Percentiles rank a stretch among this genome's conserved stretches.
Conservation (phyloP, 2,329 filamentous ascomycete genomes). For the Coniosporium tulheliwenetii region DNA sequence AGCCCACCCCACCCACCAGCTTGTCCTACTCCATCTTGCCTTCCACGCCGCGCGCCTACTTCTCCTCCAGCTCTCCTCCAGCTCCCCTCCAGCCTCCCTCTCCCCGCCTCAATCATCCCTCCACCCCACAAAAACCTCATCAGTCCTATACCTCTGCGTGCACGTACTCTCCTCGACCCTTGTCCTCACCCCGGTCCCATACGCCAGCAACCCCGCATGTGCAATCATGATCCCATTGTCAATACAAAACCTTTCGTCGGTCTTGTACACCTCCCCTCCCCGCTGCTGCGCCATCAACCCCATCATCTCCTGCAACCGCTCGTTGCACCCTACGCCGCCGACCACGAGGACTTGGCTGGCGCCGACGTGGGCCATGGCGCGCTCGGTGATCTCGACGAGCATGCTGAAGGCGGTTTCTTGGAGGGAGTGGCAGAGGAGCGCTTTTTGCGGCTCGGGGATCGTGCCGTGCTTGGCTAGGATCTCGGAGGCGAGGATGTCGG, state of each 20-base stretch:
- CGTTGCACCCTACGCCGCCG: conserved; percentile 89
- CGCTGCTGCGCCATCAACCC: conserved; percentile 80
- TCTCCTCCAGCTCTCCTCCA: too few species aligned
- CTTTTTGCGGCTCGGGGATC: conserved; percentile 43
- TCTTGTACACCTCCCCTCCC: conserved; percentile 82
- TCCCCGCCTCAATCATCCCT: conserved; percentile 14
- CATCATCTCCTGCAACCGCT: conserved; percentile 97
- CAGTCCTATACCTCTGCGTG: conserved; percentile 34
- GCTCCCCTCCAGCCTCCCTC: too few species aligned
- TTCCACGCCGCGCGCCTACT: too few species aligned
- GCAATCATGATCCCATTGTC: conserved; percentile 99
- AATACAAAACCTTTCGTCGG: conserved; percentile 94
- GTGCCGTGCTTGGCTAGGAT: conserved; percentile 29
- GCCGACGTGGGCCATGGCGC: conserved; percentile 95
- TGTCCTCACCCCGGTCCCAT: conserved; percentile 65
- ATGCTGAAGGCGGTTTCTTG: conserved; percentile 95
- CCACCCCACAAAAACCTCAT: conserved; percentile 35
- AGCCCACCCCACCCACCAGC: too few species aligned
- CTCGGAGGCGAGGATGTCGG: conserved; percentile 58
- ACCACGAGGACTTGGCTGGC: conserved; percentile 84
- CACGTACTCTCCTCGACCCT: conserved; percentile 64
- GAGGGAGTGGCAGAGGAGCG: conserved; percentile 65
- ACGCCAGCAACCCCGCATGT: conserved; percentile 79
- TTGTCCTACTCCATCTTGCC: too few species aligned
- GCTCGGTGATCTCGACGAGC: conserved; percentile 96